A percentile compares a stretch with the other conserved stretches of the same genome.
Evolutionary conservation across 352 stramenopile genomes (phyloP).

Genomic region (Globisporangium parvum): DNA sequence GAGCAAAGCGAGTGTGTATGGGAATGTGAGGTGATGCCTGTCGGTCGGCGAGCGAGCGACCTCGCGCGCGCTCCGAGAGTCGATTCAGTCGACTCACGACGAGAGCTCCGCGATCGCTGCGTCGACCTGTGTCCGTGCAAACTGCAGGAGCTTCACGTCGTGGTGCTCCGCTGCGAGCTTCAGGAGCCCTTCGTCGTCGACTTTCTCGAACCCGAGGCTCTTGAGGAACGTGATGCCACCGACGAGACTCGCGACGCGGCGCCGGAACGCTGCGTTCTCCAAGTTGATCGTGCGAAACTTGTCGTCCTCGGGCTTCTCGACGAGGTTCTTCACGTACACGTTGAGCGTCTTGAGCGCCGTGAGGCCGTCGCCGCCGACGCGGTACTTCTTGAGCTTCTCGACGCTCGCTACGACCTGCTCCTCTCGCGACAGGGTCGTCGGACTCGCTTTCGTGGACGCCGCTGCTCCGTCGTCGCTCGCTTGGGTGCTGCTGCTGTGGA

Average conservation of each 20-base stretch:
- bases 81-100: no score
- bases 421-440: slow-evolving; percentile 38
- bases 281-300: slow-evolving; percentile 91
- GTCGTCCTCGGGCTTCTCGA: slow-evolving; percentile 84
- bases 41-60: no score
- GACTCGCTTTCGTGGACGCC: slow-evolving; percentile 36
- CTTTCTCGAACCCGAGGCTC: slow-evolving; percentile 86
- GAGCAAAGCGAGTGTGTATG: no score
- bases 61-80: no score
- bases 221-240: slow-evolving; percentile 85
- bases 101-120: slow-evolving; percentile 62
- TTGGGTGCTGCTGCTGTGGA: slow-evolving; percentile 11
- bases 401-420: slow-evolving; percentile 73
- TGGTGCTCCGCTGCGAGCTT: slow-evolving; percentile 57
- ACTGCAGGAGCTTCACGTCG: slow-evolving; percentile 57
- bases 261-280: slow-evolving; percentile 87
- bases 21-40: no score
- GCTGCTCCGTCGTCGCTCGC: slow-evolving; percentile 2
- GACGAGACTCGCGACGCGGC: slow-evolving; percentile 79
- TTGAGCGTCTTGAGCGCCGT: slow-evolving; percentile 80
- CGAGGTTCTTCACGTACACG: slow-evolving; percentile 85
- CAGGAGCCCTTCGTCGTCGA: slow-evolving; percentile 56
- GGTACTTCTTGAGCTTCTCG: slow-evolving; percentile 81
- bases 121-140: slow-evolving; percentile 49
- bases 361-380: slow-evolving; percentile 72